A percentile compares a stretch with the other conserved stretches of the same genome.
Evolutionary conservation across 2,329 filamentous ascomycete genomes (phyloP).

Genomic region (Neopestalotiopsis clavispora): DNA sequence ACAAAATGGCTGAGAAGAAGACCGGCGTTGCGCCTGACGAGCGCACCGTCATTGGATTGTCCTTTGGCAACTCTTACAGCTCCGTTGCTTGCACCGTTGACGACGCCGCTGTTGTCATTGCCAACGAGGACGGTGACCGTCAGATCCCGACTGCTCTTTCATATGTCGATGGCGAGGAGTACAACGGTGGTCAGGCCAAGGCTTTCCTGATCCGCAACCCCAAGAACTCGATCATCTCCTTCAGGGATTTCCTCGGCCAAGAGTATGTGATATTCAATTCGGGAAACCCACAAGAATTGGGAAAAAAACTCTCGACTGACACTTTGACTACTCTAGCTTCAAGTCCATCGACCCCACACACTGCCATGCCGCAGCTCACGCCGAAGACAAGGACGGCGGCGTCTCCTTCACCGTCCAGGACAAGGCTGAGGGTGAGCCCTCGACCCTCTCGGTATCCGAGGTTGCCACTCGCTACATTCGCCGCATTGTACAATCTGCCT

Average conservation of each 20-base stretch:
- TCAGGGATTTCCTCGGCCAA: slow-evolving; percentile 94
- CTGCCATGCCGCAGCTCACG: slow-evolving; percentile 91
- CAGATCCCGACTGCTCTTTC: slow-evolving; percentile 95
- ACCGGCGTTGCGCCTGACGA: slow-evolving; percentile 58
- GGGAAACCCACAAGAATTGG: background rate
- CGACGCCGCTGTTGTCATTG: slow-evolving; percentile 96
- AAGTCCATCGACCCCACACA: slow-evolving; percentile 96
- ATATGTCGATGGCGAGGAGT: slow-evolving; percentile 95
- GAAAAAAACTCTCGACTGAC: slow-evolving; percentile 4
- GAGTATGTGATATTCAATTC: slow-evolving; percentile 63
- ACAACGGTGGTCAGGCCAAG: slow-evolving; percentile 95
- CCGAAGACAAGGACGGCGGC: slow-evolving; percentile 72
- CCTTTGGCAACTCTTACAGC: slow-evolving; percentile 98
- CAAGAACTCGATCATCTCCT: slow-evolving; percentile 92
- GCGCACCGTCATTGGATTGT: slow-evolving; percentile 85
- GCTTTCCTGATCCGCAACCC: slow-evolving; percentile 90
- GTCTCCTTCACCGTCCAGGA: slow-evolving; percentile 87
- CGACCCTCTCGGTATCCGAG: slow-evolving; percentile 78
- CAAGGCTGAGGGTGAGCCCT: slow-evolving; percentile 66
- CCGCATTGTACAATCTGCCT: slow-evolving; percentile 80
- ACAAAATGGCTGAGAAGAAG: slow-evolving; percentile 52
- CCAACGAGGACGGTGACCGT: slow-evolving; percentile 98
- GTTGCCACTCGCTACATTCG: slow-evolving; percentile 84
- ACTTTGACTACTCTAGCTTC: slow-evolving; percentile 61
- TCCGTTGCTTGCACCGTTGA: slow-evolving; percentile 93